phyloP scores from a whole-genome alignment of 176 grass and related monocot genomes.

The Puya raimondii region DNA sequence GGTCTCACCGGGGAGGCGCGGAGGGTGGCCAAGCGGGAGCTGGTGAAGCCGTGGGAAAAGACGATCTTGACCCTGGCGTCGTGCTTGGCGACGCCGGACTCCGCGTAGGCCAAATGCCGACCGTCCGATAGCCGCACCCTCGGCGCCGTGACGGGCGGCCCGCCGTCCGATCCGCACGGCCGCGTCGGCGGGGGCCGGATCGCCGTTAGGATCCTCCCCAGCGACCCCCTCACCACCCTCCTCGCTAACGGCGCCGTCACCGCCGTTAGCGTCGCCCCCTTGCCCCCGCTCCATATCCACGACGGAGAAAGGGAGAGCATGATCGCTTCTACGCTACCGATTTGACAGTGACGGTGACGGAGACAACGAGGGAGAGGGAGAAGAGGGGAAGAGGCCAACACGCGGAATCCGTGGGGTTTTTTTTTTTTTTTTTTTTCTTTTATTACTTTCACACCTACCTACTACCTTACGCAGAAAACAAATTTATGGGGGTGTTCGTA shows the following conservation, averaged over 20 bases:
- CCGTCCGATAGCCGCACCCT: slow-evolving; percentile 56
- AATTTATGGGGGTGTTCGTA: too few species aligned
- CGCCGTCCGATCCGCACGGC: slow-evolving; percentile 50
- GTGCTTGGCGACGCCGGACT: slow-evolving; percentile 62
- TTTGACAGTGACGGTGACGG: too few species aligned
- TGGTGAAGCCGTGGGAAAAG: slow-evolving; percentile 72
- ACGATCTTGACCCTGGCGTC: slow-evolving; percentile 54
- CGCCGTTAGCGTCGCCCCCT: not conserved
- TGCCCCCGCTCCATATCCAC: not conserved
- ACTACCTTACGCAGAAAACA: not conserved
- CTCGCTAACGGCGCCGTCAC: slow-evolving; percentile 16
- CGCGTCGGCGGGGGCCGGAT: slow-evolving; percentile 40
- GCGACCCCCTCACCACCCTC: slow-evolving; percentile 32
- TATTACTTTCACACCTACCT: not conserved
- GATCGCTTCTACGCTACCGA: too few species aligned
- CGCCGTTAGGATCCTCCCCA: slow-evolving; percentile 33
- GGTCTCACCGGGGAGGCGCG: slow-evolving; percentile 37
- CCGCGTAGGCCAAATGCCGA: slow-evolving; percentile 64
- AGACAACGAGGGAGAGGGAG: not conserved
- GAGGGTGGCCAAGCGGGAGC: slow-evolving; percentile 50
- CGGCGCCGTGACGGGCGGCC: slow-evolving; percentile 51
- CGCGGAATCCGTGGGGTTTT: not conserved
- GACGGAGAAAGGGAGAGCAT: not conserved
- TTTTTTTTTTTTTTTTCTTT: not conserved
- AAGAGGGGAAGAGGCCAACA: not conserved